Evolutionary conservation across 2,329 filamentous ascomycete genomes (phyloP), one percentile per base, ranked within the genome.

Genomic region (Pseudopithomyces maydicus): DNA sequence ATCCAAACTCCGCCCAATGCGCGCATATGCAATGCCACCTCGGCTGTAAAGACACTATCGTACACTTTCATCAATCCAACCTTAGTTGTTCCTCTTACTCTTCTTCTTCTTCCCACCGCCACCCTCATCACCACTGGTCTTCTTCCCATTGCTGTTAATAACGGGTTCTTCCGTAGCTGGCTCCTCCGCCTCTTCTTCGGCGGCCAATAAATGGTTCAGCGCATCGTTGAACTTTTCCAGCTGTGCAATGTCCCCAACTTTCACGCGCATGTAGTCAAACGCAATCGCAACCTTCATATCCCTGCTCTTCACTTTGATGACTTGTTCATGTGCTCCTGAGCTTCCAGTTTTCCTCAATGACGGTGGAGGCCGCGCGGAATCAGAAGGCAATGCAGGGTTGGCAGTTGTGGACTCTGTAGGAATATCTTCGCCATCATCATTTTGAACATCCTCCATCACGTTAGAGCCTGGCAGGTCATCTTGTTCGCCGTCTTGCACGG

Each of bases 191-290:
- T 72, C 66, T 15, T 69, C 65, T 3, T 71, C 66, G 19, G 64
- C 65, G 3, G 61, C 81, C 64, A 89, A 82, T 57, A 90, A 71
- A 72, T 80, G 80, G 59, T 82, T 76, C 55, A 90, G 66, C 17
- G 86, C 86, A 12, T 84, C 84, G 56, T 85, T 79, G 67, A 86
- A 90, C 62, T 81, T 81, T 63, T 86, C 85, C 45, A 90, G 81
- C 74, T 88, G 82, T 58, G 83, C 83, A 62, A 92, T 90, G 63
- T 92, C 89, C 8, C 87, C 85, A 29, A 92, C 77, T 72, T 82
- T 86, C 39, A 92, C 85, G 5, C 84, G 79, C 90, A 94, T 94
- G 64, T 90, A 87, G 70, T 95, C 91, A 73, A 92, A 92, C 1
- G 88, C 90, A 54, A 92, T 83, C 56, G 90, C 81, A 15, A 91